Percentiles rank a stretch among this genome's conserved stretches.
Conservation (phyloP, 1,284 basidiomycete species). For the Phellopilus nigrolimitatus region DNA sequence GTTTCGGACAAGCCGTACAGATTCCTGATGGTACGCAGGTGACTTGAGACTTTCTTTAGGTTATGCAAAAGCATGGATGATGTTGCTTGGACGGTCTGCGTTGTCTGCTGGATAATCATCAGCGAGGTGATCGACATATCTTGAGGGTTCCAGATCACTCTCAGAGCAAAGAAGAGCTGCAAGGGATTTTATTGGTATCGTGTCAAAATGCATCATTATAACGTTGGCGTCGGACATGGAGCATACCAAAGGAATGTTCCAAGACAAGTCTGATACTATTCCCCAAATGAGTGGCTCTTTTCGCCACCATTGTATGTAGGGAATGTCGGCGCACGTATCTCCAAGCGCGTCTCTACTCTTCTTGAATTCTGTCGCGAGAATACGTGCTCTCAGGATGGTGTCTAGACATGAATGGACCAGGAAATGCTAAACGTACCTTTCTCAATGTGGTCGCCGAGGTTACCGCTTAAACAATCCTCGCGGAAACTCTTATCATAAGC, state of each 20-base stretch:
- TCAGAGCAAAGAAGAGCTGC: constrained; percentile 15
- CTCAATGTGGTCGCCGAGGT: constrained; percentile 7
- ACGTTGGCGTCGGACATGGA: too few relatives aligned
- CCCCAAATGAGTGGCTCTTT: not conserved
- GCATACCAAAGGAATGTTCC: constrained; percentile 1
- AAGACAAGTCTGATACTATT: not conserved
- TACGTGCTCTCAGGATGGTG: not conserved
- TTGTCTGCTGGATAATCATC: constrained; percentile 20
- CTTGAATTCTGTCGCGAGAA: not conserved
- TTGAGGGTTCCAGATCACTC: constrained; percentile 6
- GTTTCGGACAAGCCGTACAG: constrained; percentile 17
- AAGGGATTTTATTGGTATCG: not conserved
- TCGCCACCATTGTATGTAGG: constrained; percentile 3
- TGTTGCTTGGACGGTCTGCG: constrained; percentile 13
- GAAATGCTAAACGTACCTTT: not conserved
- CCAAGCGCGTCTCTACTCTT: constrained; percentile 4
- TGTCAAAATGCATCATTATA: not conserved
- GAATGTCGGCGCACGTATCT: not conserved
- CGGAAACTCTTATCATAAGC: constrained; percentile 1
- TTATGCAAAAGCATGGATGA: constrained; percentile 7
- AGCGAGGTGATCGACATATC: constrained; percentile 18
- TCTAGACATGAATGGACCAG: too few relatives aligned
- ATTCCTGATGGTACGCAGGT: constrained; percentile 15
- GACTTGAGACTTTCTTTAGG: constrained; percentile 6
- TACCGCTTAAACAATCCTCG: constrained; percentile 5